Evolutionary conservation across 345 rosid species (phyloP), one percentile per base, ranked within the genome.

Genomic region (Salix brachista): DNA sequence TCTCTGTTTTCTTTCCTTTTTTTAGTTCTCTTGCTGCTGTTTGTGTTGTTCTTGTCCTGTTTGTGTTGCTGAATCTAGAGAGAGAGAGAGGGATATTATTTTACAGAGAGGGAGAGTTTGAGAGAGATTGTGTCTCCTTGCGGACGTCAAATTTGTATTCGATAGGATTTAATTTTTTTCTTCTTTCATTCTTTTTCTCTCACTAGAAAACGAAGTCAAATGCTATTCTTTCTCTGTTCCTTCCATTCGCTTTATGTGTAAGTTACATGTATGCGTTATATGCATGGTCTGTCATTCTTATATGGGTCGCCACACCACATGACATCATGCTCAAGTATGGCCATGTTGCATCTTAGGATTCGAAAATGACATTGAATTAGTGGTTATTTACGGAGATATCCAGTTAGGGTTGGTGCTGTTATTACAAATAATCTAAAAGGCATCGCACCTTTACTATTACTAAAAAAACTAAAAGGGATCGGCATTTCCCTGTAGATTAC

Each of bases 121-220:
- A 61, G 79, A 75, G 82, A 44, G 86, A 70, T 41, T 41, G 54
- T 68, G 87, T 80, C 89, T 83, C 93, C 94, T 94, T 88, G 96
- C 95, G 98, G 97, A 94, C 97, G 97, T 92, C 77, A 73, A 79
- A 79, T 73, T 68, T 73, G 77, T 68, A 73, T 79, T 73, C 62
- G 73, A 73, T 79, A 41, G 19, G 69, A 68, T 79, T 73, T 67
- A 78, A 67, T 78, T 72, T 78, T 67, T 44, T 14, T 17, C 32
- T 58, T 72, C 67, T 18, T 65, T 72, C 76, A 46, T 82, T 83
- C 77, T 82, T 83, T 74, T 78, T 77, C 85, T 77, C 79, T 77
- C 80, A 71, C 69, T 5, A 72, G 76, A 78, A 75, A 79, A 74
- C 32, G 83, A 87, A 87, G 94, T 90, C 97, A 85, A 84, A 88